Evolutionary conservation across 495 filamentous ascomycete species (phyloP), one percentile per base, ranked within the genome.

Genomic region (Penicillium longicatenatum): DNA sequence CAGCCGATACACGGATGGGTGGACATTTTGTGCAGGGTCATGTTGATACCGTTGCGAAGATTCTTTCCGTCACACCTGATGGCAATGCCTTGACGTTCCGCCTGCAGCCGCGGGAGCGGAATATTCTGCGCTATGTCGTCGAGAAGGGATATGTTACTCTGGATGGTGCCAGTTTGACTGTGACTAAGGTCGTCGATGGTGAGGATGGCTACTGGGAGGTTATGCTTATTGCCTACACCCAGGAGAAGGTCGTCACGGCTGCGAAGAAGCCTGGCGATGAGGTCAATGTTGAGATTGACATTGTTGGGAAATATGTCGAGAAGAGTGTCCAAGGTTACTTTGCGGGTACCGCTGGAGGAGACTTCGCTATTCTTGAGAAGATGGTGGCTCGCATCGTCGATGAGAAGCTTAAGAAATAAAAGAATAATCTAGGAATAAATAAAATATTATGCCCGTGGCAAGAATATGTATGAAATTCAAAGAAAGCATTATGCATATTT

Each of bases 221-320:
- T 10, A 99, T 99, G 95, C 77, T 99, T 44, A 96, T 99, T 71
- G 85, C 90, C n/a, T 99, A 99, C 66, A 97, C 95, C 39, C 95
- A 97, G 78, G 92, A 93, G 75, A 86, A 87, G 72, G 85, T 98
- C 33, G 91, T 97, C 2, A 90, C 89, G 56, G 91, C 89, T 10
- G 74, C 70, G 11, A 98, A 99, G 82, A 78, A 81, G 70, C 73
- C 78, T n/a, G 93, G 95, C 1, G 92, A 97, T 6, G 80, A 83
- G 50, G 92, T 98, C 30, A 99, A 99, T 72, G 87, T 98, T 17
- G 95, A 99, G 81, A 96, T 98, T 50, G 95, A 99, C 72, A 92
- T 97, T 80, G 87, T 97, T 62, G 95, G 93, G 5, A 99, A 99
- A 82, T 97, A 98, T 70, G 93, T 97, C 19, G 95, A 97, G 85